Percentiles rank a stretch among this genome's conserved stretches.
Evolutionary conservation across 2,329 filamentous ascomycete genomes (phyloP).

Genomic region (Bipolaris zeicola): DNA sequence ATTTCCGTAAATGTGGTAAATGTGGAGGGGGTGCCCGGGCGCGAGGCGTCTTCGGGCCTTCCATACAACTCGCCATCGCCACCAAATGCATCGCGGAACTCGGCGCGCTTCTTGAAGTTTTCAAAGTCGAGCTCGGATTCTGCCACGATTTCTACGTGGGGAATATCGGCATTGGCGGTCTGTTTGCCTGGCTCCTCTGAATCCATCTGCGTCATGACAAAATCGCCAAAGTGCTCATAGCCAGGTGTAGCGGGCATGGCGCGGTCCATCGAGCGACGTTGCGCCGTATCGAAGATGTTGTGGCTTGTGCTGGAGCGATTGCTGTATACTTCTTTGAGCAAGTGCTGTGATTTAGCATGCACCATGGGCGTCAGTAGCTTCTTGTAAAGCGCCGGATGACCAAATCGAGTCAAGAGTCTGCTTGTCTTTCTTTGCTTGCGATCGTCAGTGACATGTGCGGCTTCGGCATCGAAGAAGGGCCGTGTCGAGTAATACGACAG

Average conservation of each 20-base stretch:
- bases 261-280: slow-evolving; percentile 37
- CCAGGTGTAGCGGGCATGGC: slow-evolving; percentile 60
- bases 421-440: slow-evolving; percentile 54
- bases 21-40: slow-evolving; percentile 39
- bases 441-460: slow-evolving; percentile 50
- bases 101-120: slow-evolving; percentile 85
- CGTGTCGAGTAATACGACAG: slow-evolving; percentile 78
- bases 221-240: slow-evolving; percentile 70
- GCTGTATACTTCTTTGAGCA: slow-evolving; percentile 80
- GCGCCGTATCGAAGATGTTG: slow-evolving; percentile 34
- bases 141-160: slow-evolving; percentile 83
- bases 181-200: slow-evolving; percentile 59
- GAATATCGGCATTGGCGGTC: slow-evolving; percentile 17
- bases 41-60: slow-evolving; percentile 60
- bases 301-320: slow-evolving; percentile 70
- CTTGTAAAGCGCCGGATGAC: slow-evolving; percentile 88
- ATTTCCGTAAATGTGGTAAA: slow-evolving; percentile 34
- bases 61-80: slow-evolving; percentile 67
- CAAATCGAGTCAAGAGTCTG: slow-evolving; percentile 76
- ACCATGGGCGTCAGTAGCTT: slow-evolving; percentile 73
- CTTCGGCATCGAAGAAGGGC: slow-evolving; percentile 55
- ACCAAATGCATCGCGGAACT: slow-evolving; percentile 85
- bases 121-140: slow-evolving; percentile 86
- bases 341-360: slow-evolving; percentile 83
- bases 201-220: slow-evolving; percentile 78